Evolutionary conservation across 169 alveolate genomes (phyloP).

Genomic region (Eimeria praecox): DNA sequence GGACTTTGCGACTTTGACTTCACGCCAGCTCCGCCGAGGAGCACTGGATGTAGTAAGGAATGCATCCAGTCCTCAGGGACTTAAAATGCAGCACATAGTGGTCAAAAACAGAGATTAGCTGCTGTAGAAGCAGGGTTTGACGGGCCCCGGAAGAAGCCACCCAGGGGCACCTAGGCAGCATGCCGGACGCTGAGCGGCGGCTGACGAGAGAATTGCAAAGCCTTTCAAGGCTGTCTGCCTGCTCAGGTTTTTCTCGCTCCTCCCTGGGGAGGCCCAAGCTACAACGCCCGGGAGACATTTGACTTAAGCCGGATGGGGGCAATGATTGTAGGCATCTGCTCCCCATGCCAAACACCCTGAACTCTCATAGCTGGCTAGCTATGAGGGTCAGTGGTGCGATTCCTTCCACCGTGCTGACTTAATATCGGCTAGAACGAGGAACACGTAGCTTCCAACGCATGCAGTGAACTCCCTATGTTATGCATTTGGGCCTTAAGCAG

Average conservation of each 20-base stretch:
- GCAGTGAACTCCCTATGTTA: neutral
- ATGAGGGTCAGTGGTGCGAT: neutral
- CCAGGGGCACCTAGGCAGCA: neutral
- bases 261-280: slow-evolving; percentile 81
- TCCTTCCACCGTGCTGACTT: neutral
- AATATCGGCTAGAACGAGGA: neutral
- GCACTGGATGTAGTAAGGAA: slow-evolving; percentile 59
- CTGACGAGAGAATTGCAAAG: neutral
- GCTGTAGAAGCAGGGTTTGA: neutral
- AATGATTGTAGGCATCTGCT: slow-evolving; percentile 17
- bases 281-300: slow-evolving; percentile 68
- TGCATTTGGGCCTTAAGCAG: neutral
- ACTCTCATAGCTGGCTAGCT: neutral
- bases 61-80: neutral
- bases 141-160: neutral
- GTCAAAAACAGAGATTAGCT: neutral
- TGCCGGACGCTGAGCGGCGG: neutral
- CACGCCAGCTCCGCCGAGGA: slow-evolving; percentile 76
- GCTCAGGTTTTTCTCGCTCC: slow-evolving; percentile 76
- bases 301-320: slow-evolving; percentile 54
- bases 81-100: neutral
- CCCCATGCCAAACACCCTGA: neutral
- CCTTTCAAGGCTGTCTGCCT: neutral
- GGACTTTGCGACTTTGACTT: slow-evolving; percentile 66
- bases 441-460: neutral